phyloP scores from a whole-genome alignment of 108 stramenopile genomes.

The Asterionellopsis glacialis region DNA sequence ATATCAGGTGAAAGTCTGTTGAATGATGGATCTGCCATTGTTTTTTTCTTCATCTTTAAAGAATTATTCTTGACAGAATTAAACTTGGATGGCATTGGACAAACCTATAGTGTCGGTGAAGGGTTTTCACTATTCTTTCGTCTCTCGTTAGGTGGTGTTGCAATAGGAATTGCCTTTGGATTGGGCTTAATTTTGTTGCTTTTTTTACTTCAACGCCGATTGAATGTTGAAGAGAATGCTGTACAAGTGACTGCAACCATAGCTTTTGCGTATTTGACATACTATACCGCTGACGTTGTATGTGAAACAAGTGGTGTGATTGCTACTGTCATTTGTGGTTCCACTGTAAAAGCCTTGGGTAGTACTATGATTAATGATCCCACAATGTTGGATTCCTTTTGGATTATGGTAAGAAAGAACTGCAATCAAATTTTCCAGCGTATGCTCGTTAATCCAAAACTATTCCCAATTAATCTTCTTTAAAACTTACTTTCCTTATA shows the following conservation, averaged over 20 bases:
- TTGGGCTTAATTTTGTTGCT: constrained; percentile 31
- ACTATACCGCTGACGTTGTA: constrained; percentile 69
- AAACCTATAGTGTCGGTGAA: constrained; percentile 19
- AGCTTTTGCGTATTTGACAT: constrained; percentile 76
- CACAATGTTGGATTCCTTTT: constrained; percentile 73
- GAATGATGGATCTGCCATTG: constrained; percentile 51
- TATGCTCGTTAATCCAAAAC: no score
- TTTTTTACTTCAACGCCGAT: constrained; percentile 44
- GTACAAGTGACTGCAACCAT: constrained; percentile 80
- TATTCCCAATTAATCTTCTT: no score
- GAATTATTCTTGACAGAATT: constrained; percentile 40
- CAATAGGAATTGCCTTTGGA: constrained; percentile 68
- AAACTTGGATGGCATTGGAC: constrained; percentile 12
- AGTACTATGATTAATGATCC: constrained; percentile 55
- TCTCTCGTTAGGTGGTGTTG: constrained; percentile 69
- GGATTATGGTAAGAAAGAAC: constrained; percentile 41
- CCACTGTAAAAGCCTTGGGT: constrained; percentile 45
- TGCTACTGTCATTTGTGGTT: constrained; percentile 61
- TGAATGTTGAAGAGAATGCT: constrained; percentile 62
- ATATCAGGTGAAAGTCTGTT: constrained; percentile 62
- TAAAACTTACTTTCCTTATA: no score
- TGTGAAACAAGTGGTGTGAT: constrained; percentile 68
- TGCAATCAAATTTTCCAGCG: no score
- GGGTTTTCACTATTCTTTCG: constrained; percentile 60
- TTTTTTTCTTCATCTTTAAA: constrained; percentile 84